Evolutionary conservation across 192 early-diverging fungal genomes (phyloP).

Genomic region (Backusella tuberculispora): DNA sequence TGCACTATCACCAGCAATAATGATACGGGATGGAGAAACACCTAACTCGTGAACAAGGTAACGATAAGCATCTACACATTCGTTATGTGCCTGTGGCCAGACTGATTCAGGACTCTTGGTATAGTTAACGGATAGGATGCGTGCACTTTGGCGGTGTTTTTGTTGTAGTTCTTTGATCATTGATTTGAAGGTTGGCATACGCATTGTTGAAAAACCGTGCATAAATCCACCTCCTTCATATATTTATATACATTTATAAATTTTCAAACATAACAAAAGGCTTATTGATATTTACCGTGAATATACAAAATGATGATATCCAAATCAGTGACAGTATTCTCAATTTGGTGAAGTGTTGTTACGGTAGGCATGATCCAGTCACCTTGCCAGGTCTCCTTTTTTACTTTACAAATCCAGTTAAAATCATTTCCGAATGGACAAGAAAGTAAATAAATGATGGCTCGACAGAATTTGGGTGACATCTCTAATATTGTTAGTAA

Average conservation of each 20-base stretch:
- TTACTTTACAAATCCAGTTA: not conserved
- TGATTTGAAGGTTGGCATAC: conserved; percentile 7
- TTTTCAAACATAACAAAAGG: no score
- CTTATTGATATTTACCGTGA: conserved; percentile 20
- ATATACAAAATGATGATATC: conserved; percentile 26
- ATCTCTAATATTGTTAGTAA: not conserved
- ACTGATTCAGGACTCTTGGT: not conserved
- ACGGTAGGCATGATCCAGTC: conserved; percentile 19
- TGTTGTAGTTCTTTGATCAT: not conserved
- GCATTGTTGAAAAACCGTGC: conserved; percentile 11
- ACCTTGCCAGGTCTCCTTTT: conserved; percentile 19
- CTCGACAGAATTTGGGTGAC: not conserved
- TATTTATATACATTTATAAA: no score
- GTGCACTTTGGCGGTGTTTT: not conserved
- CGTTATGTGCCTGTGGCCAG: conserved; percentile 12
- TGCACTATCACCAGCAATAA: conserved; percentile 16
- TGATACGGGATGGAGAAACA: not conserved
- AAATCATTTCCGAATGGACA: not conserved
- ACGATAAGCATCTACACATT: conserved; percentile 17
- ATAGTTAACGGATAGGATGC: conserved; percentile 22
- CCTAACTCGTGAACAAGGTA: conserved; percentile 15
- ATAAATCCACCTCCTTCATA: conserved; percentile 21
- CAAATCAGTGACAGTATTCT: not conserved
- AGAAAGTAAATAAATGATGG: not conserved
- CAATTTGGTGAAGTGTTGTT: not conserved